A percentile compares a stretch with the other conserved stretches of the same genome.
Conservation (phyloP, 2,329 filamentous ascomycete genomes). For the Stagonosporopsis chrysanthemi region DNA sequence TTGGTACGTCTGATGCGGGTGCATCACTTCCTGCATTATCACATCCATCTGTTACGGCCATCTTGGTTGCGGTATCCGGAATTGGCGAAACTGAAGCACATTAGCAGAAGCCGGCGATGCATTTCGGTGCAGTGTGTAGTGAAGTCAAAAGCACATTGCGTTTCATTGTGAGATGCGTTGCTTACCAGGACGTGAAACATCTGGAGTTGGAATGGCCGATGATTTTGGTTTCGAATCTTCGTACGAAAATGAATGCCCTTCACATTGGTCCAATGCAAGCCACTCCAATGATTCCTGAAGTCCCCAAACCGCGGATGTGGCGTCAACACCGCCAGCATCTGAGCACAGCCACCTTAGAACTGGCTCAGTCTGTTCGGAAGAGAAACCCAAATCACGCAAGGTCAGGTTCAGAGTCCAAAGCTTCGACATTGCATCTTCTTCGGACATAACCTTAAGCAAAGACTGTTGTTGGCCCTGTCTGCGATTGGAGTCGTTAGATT, state of each 20-base stretch:
- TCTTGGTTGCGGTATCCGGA: neutral
- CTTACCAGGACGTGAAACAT: conserved; percentile 41
- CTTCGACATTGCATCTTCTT: conserved; percentile 80
- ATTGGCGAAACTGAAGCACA: conserved; percentile 1
- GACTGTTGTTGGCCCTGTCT: conserved; percentile 50
- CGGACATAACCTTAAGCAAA: conserved; percentile 59
- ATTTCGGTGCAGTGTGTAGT: neutral
- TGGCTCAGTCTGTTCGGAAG: conserved; percentile 47
- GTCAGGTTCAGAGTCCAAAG: conserved; percentile 85
- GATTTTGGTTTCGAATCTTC: conserved; percentile 51
- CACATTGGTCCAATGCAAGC: conserved; percentile 78
- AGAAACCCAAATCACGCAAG: conserved; percentile 73
- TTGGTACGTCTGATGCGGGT: conserved; percentile 6
- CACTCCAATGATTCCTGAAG: conserved; percentile 88
- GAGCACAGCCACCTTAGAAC: conserved; percentile 47
- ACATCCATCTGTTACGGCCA: neutral
- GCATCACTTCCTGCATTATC: neutral
- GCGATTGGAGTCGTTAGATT: conserved; percentile 62
- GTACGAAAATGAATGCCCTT: conserved; percentile 76
- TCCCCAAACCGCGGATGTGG: conserved; percentile 74
- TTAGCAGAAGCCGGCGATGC: neutral
- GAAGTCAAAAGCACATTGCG: neutral
- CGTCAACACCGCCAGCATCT: conserved; percentile 55
- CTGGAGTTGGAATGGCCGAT: conserved; percentile 24
- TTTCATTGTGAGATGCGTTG: conserved; percentile 3